Percentiles rank a stretch among this genome's conserved stretches.
phyloP scores from a whole-genome alignment of 345 rosid species.

The Hibiscus syriacus region DNA sequence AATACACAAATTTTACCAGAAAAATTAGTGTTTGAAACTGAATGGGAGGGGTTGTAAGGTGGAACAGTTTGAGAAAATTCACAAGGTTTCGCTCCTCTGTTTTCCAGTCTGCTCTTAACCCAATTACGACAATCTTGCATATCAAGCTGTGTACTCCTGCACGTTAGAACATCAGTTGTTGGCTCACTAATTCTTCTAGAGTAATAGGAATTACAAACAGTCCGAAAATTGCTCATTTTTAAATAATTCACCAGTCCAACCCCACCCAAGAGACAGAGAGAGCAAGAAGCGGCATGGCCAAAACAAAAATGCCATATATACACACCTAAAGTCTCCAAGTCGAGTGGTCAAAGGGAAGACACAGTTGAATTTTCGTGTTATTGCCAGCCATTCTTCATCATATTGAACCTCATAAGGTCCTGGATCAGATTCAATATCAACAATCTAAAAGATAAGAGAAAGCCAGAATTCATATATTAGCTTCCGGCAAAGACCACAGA shows the following conservation, averaged over 20 bases:
- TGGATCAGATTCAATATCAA: slow-evolving; percentile 73
- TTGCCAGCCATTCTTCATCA: slow-evolving; percentile 87
- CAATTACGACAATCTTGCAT: slow-evolving; percentile 54
- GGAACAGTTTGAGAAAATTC: slow-evolving; percentile 68
- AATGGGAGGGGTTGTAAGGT: slow-evolving; percentile 41
- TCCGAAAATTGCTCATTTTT: too few relatives aligned
- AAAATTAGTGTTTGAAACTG: slow-evolving; percentile 20
- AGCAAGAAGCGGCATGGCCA: too few relatives aligned
- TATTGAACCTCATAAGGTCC: slow-evolving; percentile 69
- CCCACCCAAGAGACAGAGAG: too few relatives aligned
- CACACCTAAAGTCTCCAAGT: slow-evolving; percentile 50
- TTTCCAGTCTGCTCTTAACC: slow-evolving; percentile 59
- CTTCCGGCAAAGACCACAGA: slow-evolving; percentile 14
- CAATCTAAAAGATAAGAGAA: slow-evolving; percentile 37
- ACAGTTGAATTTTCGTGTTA: slow-evolving; percentile 59
- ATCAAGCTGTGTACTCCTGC: slow-evolving; percentile 41
- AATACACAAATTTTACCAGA: slow-evolving; percentile 26
- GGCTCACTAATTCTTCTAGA: neutral
- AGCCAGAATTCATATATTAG: slow-evolving; percentile 14
- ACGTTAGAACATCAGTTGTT: slow-evolving; percentile 4
- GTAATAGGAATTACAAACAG: too few relatives aligned
- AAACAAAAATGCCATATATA: too few relatives aligned
- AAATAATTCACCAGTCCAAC: too few relatives aligned
- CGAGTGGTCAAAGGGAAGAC: slow-evolving; percentile 52
- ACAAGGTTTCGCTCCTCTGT: slow-evolving; percentile 60